Conservation (phyloP, 192 early-diverging fungal genomes). For the Dispira simplex region DNA sequence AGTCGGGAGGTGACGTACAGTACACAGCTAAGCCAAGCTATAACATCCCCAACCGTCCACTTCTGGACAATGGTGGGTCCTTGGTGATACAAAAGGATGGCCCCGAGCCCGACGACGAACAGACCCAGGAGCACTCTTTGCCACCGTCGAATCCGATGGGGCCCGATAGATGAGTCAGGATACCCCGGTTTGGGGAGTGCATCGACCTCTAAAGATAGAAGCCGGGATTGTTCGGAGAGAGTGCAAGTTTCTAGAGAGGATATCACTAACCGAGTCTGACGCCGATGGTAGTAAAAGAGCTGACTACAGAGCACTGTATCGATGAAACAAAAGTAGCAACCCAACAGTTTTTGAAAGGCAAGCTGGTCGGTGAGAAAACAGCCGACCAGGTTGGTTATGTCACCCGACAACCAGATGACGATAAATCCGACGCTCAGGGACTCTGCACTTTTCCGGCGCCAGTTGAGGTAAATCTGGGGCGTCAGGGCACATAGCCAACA, state of each 20-base stretch:
- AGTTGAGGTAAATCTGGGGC: slow-evolving; percentile 20
- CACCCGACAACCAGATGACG: slow-evolving; percentile 31
- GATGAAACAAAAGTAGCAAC: slow-evolving; percentile 26
- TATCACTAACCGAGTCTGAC: not conserved
- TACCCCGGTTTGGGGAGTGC: not conserved
- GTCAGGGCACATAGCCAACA: slow-evolving; percentile 18
- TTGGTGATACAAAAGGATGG: not conserved
- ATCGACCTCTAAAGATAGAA: not conserved
- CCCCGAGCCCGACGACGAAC: not conserved
- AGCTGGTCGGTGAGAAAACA: slow-evolving; percentile 53
- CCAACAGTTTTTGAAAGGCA: slow-evolving; percentile 41
- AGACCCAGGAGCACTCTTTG: not conserved
- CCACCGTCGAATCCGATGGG: no score
- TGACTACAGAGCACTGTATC: slow-evolving; percentile 24
- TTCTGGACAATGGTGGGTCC: not conserved
- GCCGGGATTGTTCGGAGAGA: slow-evolving; percentile 5
- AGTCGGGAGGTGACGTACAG: slow-evolving; percentile 55
- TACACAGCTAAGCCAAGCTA: slow-evolving; percentile 48
- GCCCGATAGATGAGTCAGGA: no score
- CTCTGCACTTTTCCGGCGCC: slow-evolving; percentile 16
- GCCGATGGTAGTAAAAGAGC: slow-evolving; percentile 18
- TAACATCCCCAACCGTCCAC: slow-evolving; percentile 28
- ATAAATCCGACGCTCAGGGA: slow-evolving; percentile 15
- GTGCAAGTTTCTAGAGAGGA: not conserved
- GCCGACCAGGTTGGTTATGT: slow-evolving; percentile 52